Percentiles rank a stretch among this genome's conserved stretches.
phyloP scores from a whole-genome alignment of 768 basidiomycete species.

The Russula emetica region DNA sequence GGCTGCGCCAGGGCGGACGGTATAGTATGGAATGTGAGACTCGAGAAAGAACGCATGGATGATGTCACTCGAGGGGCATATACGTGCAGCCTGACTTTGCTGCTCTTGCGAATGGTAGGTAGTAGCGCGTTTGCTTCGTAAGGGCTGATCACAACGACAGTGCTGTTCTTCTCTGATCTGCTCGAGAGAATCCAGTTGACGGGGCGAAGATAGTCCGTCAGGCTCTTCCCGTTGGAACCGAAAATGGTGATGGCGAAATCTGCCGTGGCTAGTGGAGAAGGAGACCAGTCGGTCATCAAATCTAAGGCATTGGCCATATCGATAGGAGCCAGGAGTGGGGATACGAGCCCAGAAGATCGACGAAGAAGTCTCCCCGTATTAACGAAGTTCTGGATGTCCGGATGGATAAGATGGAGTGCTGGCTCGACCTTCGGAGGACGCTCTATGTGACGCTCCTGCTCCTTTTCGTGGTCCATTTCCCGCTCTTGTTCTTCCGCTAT shows the following conservation, averaged over 20 bases:
- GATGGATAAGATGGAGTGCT: neutral
- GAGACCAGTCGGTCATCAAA: conserved; percentile 2
- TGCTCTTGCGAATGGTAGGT: conserved; percentile 17
- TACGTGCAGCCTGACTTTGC: conserved; percentile 16
- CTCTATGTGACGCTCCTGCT: conserved; percentile 17
- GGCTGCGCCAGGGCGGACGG: neutral
- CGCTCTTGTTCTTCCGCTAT: conserved; percentile 24
- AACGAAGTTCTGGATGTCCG: conserved; percentile 15
- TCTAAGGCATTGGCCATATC: neutral
- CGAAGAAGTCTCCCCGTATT: conserved; percentile 13
- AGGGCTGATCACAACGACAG: conserved; percentile 15
- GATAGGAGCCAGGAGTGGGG: conserved; percentile 3
- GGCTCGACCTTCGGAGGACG: conserved; percentile 8
- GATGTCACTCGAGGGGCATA: conserved; percentile 15
- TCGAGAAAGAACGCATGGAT: conserved; percentile 17
- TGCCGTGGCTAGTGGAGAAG: conserved; percentile 11
- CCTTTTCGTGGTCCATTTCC: conserved; percentile 22
- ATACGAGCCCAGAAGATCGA: neutral
- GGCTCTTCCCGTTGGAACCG: neutral
- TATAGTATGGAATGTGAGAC: conserved; percentile 13
- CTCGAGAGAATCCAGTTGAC: conserved; percentile 22
- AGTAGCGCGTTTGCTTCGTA: conserved; percentile 22
- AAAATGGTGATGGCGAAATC: conserved; percentile 15
- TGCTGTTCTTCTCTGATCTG: conserved; percentile 6
- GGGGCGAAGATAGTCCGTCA: conserved; percentile 22